These are phyloP conservation scores for Closterium sp. DNA, from an alignment of 139 green algal genomes.

Conservation along the genomic window DNA sequence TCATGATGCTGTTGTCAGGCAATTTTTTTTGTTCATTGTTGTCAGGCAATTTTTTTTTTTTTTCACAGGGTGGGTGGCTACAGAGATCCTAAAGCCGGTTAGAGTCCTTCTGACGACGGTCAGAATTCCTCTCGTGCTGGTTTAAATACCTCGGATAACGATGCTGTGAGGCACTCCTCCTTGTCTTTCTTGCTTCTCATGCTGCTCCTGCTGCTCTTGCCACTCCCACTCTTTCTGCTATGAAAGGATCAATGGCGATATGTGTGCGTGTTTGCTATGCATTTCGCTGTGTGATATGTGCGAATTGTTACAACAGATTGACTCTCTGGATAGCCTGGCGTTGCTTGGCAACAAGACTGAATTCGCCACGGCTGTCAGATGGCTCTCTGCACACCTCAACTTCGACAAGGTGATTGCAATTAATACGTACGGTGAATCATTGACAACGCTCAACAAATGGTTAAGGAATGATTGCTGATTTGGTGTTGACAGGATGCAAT, in stretches of 20 bases:
- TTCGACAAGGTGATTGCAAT: slow-evolving; percentile 51
- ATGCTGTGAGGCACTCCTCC: background rate
- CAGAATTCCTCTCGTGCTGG: no score
- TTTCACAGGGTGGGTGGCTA: no score
- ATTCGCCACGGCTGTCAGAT: slow-evolving; percentile 38
- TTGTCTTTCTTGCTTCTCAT: background rate
- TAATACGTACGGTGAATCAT: no score
- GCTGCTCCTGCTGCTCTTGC: background rate
- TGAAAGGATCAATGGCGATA: background rate
- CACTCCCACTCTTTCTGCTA: background rate
- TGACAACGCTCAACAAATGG: no score
- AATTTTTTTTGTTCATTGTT: no score
- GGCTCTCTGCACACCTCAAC: slow-evolving; percentile 22
- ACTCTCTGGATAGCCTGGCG: slow-evolving; percentile 53
- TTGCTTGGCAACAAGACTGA: slow-evolving; percentile 51
- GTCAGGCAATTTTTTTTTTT: no score
- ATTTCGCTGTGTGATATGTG: background rate
- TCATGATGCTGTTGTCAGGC: no score
- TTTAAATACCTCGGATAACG: no score
- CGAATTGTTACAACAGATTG: slow-evolving; percentile 40
- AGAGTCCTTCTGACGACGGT: no score
- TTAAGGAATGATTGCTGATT: no score
- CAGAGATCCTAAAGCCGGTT: no score
- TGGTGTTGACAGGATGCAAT: no score
- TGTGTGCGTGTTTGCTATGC: background rate